These are phyloP conservation scores for Ampelomyces quisqualis DNA, from an alignment of 2,329 filamentous ascomycete species.

Conservation along the genomic window DNA sequence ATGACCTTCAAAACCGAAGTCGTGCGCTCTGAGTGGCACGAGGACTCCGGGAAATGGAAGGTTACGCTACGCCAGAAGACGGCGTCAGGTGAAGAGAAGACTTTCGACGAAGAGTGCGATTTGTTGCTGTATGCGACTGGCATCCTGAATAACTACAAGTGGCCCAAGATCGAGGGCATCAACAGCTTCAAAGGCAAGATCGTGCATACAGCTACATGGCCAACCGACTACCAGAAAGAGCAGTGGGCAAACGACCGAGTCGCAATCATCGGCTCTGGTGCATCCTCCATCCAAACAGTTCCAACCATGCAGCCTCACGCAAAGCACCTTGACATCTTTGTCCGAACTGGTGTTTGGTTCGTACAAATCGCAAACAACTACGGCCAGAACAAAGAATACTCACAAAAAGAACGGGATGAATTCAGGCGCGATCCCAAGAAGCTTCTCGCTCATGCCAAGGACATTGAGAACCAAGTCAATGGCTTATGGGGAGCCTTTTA, in stretches of 20 bases:
- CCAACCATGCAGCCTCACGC: conserved; percentile 50
- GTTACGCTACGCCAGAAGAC: conserved; percentile 50
- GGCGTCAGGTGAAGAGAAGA: conserved; percentile 34
- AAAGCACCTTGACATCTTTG: conserved; percentile 51
- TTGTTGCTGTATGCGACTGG: conserved; percentile 49
- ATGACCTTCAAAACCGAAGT: conserved; percentile 56
- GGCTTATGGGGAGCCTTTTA: conserved; percentile 52
- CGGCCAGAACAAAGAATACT: conserved; percentile 50
- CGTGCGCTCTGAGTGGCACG: conserved; percentile 52
- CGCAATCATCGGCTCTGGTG: conserved; percentile 50
- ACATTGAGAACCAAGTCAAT: conserved; percentile 52
- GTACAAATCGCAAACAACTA: conserved; percentile 51
- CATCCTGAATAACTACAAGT: conserved; percentile 45
- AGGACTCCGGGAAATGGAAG: conserved; percentile 52
- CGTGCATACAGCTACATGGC: conserved; percentile 51
- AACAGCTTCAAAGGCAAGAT: conserved; percentile 50
- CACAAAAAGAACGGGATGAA: conserved; percentile 44
- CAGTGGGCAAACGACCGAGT: conserved; percentile 46
- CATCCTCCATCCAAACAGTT: conserved; percentile 50
- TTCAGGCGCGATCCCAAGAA: conserved; percentile 48
- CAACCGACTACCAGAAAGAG: conserved; percentile 48
- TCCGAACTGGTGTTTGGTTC: conserved; percentile 51
- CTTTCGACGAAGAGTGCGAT: conserved; percentile 49
- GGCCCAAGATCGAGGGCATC: conserved; percentile 45
- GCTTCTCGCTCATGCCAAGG: conserved; percentile 49